Evolutionary conservation across 1,284 basidiomycete species (phyloP).

Genomic region (Pascua sp.): DNA sequence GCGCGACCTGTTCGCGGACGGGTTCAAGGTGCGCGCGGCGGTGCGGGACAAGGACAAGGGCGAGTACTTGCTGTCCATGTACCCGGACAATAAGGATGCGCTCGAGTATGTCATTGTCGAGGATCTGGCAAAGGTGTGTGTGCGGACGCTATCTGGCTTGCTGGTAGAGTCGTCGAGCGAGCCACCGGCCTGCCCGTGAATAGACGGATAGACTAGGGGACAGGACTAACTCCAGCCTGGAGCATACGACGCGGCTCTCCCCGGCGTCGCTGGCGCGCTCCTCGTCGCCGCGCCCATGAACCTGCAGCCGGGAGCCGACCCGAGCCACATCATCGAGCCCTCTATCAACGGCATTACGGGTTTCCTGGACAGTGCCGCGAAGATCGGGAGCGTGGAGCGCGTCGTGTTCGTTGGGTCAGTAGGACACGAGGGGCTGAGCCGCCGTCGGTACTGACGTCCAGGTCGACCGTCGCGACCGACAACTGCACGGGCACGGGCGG

Average conservation of each 20-base stretch:
- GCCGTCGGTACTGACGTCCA: slow-evolving; percentile 24
- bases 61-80: slow-evolving; percentile 54
- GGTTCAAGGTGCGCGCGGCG: slow-evolving; percentile 56
- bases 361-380: too few relatives aligned
- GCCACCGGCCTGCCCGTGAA: too few relatives aligned
- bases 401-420: too few relatives aligned
- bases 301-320: too few relatives aligned
- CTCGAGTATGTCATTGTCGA: slow-evolving; percentile 56
- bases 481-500: not conserved
- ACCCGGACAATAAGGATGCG: slow-evolving; percentile 51
- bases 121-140: slow-evolving; percentile 56
- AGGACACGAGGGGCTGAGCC: not conserved
- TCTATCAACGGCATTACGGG: too few relatives aligned
- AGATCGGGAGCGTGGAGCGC: too few relatives aligned
- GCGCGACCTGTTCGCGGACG: slow-evolving; percentile 30
- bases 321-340: too few relatives aligned
- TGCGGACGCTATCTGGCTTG: too few relatives aligned
- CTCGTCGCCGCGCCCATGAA: too few relatives aligned
- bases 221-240: slow-evolving; percentile 52
- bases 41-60: slow-evolving; percentile 58
- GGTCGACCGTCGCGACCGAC: slow-evolving; percentile 61
- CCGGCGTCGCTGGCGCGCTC: slow-evolving; percentile 58
- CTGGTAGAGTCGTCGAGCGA: too few relatives aligned
- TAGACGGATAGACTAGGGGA: too few relatives aligned
- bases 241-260: slow-evolving; percentile 65